phyloP scores from a whole-genome alignment of 202 grass and related monocot species.

The Saccharum hybrid region DNA sequence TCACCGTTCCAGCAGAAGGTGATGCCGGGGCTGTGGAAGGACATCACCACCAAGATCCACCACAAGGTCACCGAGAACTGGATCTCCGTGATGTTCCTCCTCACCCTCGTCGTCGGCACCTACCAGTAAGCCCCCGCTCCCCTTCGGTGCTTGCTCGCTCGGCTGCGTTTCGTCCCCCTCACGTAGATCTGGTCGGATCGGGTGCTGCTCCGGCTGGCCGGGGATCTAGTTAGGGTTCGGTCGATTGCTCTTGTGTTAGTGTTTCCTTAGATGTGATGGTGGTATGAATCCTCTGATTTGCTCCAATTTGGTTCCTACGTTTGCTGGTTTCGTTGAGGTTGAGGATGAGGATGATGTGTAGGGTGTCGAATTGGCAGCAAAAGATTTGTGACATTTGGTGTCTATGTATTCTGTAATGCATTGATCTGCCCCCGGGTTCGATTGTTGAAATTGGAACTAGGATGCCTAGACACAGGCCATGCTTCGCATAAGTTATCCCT shows the following conservation, averaged over 20 bases:
- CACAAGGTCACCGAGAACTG: constrained; percentile 99
- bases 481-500: neutral
- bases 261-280: neutral
- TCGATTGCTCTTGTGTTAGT: neutral
- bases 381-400: neutral
- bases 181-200: constrained; percentile 32
- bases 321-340: neutral
- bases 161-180: neutral
- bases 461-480: neutral
- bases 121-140: constrained; percentile 63
- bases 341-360: neutral
- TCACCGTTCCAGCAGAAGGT: constrained; percentile 99
- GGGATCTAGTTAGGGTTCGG: constrained; percentile 3
- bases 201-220: neutral
- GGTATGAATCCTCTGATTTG: neutral
- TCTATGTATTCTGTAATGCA: neutral
- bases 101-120: constrained; percentile 78
- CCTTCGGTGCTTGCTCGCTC: neutral
- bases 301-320: neutral
- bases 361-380: neutral
- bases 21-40: constrained; percentile 97
- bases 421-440: neutral
- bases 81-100: constrained; percentile 82
- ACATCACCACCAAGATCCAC: constrained; percentile 95
- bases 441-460: neutral